Conservation (phyloP, 257 asterid species). For the Solanum lignicaule region DNA sequence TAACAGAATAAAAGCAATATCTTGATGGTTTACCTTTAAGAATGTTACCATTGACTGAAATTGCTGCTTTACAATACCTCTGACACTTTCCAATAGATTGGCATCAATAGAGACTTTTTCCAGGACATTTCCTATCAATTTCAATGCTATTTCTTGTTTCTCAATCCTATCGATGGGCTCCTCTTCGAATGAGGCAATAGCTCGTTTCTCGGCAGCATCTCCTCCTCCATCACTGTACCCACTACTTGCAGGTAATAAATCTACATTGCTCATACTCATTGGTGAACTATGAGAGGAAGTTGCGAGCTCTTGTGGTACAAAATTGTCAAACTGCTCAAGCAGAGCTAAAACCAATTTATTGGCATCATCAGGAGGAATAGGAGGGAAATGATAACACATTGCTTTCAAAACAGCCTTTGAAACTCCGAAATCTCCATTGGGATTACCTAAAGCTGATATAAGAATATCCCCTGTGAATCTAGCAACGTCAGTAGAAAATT, state of each 20-base stretch:
- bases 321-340: conserved; percentile 56
- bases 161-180: conserved; percentile 71
- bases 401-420: conserved; percentile 57
- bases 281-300: conserved; percentile 29
- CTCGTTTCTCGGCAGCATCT: conserved; percentile 28
- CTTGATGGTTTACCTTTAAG: conserved; percentile 45
- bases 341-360: conserved; percentile 48
- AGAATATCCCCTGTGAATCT: conserved; percentile 68
- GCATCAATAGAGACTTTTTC: conserved; percentile 50
- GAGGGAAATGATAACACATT: conserved; percentile 57
- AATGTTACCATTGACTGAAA: conserved; percentile 68
- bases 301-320: conserved; percentile 32
- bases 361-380: conserved; percentile 58
- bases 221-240: conserved; percentile 34
- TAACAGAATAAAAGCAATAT: neutral
- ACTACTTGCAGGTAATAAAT: conserved; percentile 25
- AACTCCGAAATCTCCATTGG: conserved; percentile 25
- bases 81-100: conserved; percentile 65
- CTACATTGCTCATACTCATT: conserved; percentile 65
- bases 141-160: conserved; percentile 65
- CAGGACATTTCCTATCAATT: conserved; percentile 53
- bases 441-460: conserved; percentile 33
- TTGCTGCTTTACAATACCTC: conserved; percentile 62
- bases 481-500: conserved; percentile 62
- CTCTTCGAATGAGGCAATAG: conserved; percentile 45